Conservation (phyloP, 2,329 filamentous ascomycete genomes). For the Diaporthe vaccinii region DNA sequence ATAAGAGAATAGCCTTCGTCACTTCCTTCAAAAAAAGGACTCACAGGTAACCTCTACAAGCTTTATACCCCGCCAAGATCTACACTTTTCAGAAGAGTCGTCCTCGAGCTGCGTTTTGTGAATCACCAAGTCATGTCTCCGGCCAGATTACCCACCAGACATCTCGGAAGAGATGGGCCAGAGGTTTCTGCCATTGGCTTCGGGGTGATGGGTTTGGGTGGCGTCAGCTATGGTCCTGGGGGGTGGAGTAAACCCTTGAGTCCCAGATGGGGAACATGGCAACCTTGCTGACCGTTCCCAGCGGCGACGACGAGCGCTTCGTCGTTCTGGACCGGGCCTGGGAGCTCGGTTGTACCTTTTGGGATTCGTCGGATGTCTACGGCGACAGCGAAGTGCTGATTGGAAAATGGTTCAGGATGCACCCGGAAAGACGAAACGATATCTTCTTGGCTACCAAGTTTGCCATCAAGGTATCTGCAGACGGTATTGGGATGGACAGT, state of each 20-base stretch:
- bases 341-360: conserved; percentile 57
- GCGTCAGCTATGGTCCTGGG: conserved; percentile 42
- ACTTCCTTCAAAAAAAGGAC: background rate
- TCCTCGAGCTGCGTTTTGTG: background rate
- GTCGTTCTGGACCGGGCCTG: conserved; percentile 55
- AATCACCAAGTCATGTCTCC: conserved; percentile 9
- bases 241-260: conserved; percentile 34
- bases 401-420: conserved; percentile 55
- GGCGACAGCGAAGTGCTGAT: conserved; percentile 54
- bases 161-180: conserved; percentile 45
- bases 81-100: background rate
- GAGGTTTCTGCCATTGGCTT: conserved; percentile 46
- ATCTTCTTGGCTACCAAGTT: conserved; percentile 53
- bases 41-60: background rate
- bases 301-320: conserved; percentile 24
- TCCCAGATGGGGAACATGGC: background rate
- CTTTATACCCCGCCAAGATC: background rate
- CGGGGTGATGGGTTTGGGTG: conserved; percentile 47
- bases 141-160: conserved; percentile 34
- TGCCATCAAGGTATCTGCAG: conserved; percentile 44
- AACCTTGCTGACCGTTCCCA: background rate
- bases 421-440: conserved; percentile 51
- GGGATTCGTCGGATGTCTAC: conserved; percentile 55
- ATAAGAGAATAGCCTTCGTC: background rate
- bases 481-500: conserved; percentile 32